phyloP scores from a whole-genome alignment of 306 rosid genomes.

The Delonix regia region DNA sequence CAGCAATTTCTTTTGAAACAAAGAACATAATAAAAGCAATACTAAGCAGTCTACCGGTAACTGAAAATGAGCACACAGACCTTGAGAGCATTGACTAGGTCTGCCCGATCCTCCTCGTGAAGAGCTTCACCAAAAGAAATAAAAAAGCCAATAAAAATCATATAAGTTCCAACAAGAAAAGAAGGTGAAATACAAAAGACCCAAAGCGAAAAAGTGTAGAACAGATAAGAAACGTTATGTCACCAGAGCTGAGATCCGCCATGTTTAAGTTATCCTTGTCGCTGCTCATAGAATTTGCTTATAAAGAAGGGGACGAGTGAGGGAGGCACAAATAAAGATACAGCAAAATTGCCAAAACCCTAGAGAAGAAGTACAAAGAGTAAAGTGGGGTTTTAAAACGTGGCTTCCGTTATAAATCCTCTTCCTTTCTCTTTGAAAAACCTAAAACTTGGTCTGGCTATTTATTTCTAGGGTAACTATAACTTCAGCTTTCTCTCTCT shows the following conservation, averaged over 20 bases:
- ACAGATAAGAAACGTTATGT: background rate
- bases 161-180: background rate
- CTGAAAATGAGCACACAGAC: slow-evolving; percentile 37
- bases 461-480: background rate
- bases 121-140: slow-evolving; percentile 51
- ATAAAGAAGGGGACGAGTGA: background rate
- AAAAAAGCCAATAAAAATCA: background rate
- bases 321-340: slow-evolving; percentile 13
- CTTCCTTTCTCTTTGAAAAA: slow-evolving; percentile 19
- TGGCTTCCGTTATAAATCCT: slow-evolving; percentile 46
- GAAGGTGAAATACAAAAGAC: background rate
- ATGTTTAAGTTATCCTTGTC: slow-evolving; percentile 66
- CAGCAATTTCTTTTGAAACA: background rate
- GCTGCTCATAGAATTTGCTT: slow-evolving; percentile 58
- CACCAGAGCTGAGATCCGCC: slow-evolving; percentile 82
- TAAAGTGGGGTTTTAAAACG: slow-evolving; percentile 46
- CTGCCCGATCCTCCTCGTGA: slow-evolving; percentile 71
- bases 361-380: slow-evolving; percentile 46
- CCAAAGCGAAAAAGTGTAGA: background rate
- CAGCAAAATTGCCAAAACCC: slow-evolving; percentile 70
- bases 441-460: slow-evolving; percentile 35
- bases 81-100: slow-evolving; percentile 86
- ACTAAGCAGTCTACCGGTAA: background rate
- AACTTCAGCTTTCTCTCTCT: too few relatives aligned
- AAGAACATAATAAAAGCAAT: background rate